These are phyloP conservation scores for Saprolegnia diclina DNA, from an alignment of 352 stramenopile genomes.

Conservation along the genomic window DNA sequence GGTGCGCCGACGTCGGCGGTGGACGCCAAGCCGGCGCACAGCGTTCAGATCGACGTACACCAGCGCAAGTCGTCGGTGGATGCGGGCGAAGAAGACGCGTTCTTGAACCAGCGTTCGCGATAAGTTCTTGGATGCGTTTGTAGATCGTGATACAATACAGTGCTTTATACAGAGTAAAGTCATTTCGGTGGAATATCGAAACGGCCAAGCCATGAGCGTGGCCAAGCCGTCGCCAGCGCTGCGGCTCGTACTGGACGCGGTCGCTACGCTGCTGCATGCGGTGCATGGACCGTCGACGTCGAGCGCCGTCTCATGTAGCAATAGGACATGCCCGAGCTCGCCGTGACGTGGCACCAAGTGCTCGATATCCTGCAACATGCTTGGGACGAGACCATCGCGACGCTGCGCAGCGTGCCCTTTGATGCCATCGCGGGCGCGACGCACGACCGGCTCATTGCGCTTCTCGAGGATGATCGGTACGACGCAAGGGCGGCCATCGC, in stretches of 20 bases:
- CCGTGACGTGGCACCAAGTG: conserved; percentile 2
- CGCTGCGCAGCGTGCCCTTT: conserved; percentile 4
- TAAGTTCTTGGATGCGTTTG: not conserved
- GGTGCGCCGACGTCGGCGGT: not conserved
- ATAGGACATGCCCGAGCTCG: conserved; percentile 6
- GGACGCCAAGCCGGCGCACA: not conserved
- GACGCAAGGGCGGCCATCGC: conserved; percentile 3
- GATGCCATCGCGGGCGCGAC: not conserved
- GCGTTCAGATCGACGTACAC: not conserved
- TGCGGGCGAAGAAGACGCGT: not conserved
- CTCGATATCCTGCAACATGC: conserved; percentile 9
- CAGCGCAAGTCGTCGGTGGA: not conserved
- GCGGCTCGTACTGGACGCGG: not conserved
- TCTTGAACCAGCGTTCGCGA: conserved; percentile 9
- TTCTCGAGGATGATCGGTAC: conserved; percentile 9
- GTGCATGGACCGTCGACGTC: not conserved
- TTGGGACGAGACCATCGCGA: conserved; percentile 9
- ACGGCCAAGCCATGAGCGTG: not conserved
- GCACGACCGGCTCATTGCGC: conserved; percentile 1
- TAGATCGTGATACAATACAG: not conserved
- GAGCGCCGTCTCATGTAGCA: not conserved
- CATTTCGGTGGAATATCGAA: not conserved
- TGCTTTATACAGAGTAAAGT: not conserved
- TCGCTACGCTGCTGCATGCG: not conserved
- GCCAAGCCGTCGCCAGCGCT: conserved; percentile 3